Base-by-base conservation (phyloP, 2,329 filamentous ascomycete genomes). In the Delphinella strobiligena region DNA sequence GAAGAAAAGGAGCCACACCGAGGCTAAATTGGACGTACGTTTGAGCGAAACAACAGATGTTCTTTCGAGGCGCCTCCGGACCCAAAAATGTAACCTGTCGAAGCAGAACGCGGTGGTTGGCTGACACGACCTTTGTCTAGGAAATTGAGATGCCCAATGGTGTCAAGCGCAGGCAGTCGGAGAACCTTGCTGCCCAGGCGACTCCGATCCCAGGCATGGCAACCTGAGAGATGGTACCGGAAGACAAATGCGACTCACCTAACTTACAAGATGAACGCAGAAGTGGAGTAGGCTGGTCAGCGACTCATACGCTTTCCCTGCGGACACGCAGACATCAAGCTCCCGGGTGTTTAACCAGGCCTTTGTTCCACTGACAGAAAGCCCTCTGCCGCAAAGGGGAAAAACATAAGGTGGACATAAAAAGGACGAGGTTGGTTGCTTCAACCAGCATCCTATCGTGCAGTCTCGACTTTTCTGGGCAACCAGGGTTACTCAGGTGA, bases 21-120 rank as follows among this genome's bases (percentile, higher is more conserved):
- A 63, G 42, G 60, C 63, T 35, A 62, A 61, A 45, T 51, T 67
- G 46, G 62, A 68, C 54, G 65, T 68, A 61, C 54, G 64, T 67
- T 27, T 12, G 22, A 27, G 12, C 12, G 12, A 27, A 27, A 27
- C 7, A 27, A 27, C 7, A 27, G 12, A 12, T 27, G 22, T 7
- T 27, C 7, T 12, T 27, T 27, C 7, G 12, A 27, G 22, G 7
- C 22, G 7, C 22, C 7, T 12, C 12, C 22, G 12, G 22, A 7
- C 22, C 22, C 22, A 27, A 7, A n/a, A n/a, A n/a, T 12, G 22
- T 12, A 27, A 27, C 7, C 7, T 7, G 7, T 27, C 22, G 22
- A 27, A 27, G 7, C 22, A 12, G 12, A 12, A 27, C 7, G 7
- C 7, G 22, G 22, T 27, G 12, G 12, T 7, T 27, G 22, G 22